Percentiles rank a stretch among this genome's conserved stretches.
These are phyloP conservation scores for Moringa oleifera DNA, from an alignment of 345 rosid genomes.

Conservation along the genomic window DNA sequence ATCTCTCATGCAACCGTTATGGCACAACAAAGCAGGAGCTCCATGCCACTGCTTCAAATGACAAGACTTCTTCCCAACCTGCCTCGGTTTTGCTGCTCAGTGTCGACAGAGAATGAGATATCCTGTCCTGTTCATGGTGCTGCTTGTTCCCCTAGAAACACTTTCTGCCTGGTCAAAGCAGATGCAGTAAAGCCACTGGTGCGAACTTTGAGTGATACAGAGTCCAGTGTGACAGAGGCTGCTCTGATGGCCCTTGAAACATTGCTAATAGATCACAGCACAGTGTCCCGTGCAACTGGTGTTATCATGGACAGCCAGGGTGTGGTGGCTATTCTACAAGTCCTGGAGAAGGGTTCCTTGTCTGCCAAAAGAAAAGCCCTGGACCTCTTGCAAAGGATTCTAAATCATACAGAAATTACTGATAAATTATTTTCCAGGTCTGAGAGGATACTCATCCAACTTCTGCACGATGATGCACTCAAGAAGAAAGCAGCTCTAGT, in stretches of 20 bases:
- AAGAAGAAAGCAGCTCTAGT: constrained; percentile 42
- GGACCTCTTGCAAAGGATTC: constrained; percentile 39
- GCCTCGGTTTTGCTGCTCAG: constrained; percentile 39
- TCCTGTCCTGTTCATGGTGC: constrained; percentile 39
- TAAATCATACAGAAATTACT: constrained; percentile 20
- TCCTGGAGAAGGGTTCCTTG: constrained; percentile 42
- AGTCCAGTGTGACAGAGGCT: constrained; percentile 41
- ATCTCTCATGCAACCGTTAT: constrained; percentile 11
- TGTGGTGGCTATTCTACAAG: constrained; percentile 32
- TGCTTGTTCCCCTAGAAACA: constrained; percentile 38
- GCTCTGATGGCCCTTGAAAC: constrained; percentile 47
- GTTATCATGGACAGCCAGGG: constrained; percentile 41
- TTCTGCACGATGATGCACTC: constrained; percentile 33
- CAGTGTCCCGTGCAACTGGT: constrained; percentile 32
- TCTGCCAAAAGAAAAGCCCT: constrained; percentile 42
- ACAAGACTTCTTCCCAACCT: constrained; percentile 24
- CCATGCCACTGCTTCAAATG: constrained; percentile 10
- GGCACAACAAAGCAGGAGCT: constrained; percentile 8
- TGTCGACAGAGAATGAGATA: constrained; percentile 15
- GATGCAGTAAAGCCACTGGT: constrained; percentile 47
- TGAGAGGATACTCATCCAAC: constrained; percentile 44
- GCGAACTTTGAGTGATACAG: constrained; percentile 31
- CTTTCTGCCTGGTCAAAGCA: constrained; percentile 51
- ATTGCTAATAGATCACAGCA: constrained; percentile 31
- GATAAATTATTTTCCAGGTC: constrained; percentile 23